Conservation (phyloP, 805 yeast genomes). For the Candida sithepensis region DNA sequence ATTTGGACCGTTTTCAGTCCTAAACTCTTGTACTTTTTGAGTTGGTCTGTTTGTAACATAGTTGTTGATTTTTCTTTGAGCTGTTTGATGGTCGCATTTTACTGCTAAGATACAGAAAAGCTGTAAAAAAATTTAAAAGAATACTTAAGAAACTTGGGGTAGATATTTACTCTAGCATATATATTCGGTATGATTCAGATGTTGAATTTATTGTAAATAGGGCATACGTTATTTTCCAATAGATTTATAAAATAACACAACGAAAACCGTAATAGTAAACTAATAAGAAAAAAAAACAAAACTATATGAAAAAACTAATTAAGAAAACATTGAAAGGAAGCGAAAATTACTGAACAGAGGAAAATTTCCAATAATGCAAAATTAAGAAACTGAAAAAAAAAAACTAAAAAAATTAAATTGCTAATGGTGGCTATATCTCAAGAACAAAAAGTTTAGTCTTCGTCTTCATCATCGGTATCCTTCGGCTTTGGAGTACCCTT, state of each 20-base stretch:
- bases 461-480: conserved; percentile 91
- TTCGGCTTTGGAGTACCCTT: conserved; percentile 96
- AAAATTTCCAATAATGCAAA: neutral
- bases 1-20: conserved; percentile 99
- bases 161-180: neutral
- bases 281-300: neutral
- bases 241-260: neutral
- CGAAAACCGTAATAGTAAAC: neutral
- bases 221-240: no score
- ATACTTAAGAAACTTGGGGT: no score
- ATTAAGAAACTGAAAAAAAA: neutral
- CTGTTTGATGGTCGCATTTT: conserved; percentile 17
- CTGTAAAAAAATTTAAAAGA: no score
- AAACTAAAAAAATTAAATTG: neutral
- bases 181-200: neutral
- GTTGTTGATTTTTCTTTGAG: conserved; percentile 36
- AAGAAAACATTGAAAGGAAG: neutral
- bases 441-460: conserved; percentile 14
- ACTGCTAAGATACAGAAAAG: conserved; percentile 4
- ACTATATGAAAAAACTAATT: neutral
- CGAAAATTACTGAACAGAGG: neutral
- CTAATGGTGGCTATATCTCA: no score
- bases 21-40: conserved; percentile 72
- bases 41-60: conserved; percentile 61
- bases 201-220: neutral